phyloP scores from a whole-genome alignment of 768 basidiomycete genomes.

The Vararia minispora region DNA sequence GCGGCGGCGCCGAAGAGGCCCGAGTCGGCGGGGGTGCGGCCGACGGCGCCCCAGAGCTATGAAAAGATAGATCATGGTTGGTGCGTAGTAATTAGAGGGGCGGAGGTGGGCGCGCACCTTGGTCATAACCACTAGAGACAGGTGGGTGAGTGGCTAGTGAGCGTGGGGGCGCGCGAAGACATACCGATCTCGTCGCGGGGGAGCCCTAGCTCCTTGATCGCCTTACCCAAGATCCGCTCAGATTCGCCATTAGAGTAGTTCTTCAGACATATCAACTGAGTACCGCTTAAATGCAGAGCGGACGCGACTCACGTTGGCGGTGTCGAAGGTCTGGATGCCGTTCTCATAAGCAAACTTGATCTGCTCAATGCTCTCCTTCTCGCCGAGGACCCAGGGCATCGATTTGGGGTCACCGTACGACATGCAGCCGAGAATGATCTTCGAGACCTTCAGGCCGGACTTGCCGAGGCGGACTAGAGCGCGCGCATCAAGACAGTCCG shows the following conservation, averaged over 20 bases:
- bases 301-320: conserved; percentile 3
- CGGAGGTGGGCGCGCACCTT: conserved; percentile 17
- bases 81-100: too few species aligned
- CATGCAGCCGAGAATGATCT: conserved; percentile 1
- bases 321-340: conserved; percentile 20
- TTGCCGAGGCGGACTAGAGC: neutral
- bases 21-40: conserved; percentile 4
- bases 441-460: neutral
- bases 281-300: neutral
- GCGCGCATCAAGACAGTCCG: neutral
- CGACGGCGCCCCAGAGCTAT: conserved; percentile 10
- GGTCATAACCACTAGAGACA: conserved; percentile 30
- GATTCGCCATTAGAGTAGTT: conserved; percentile 19
- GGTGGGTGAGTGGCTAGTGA: too few species aligned
- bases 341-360: conserved; percentile 20
- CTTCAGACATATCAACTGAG: neutral
- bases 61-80: conserved; percentile 3
- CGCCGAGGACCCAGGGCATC: conserved; percentile 19
- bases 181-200: conserved; percentile 27
- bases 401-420: neutral
- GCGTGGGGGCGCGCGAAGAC: too few species aligned
- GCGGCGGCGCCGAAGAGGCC: conserved; percentile 5
- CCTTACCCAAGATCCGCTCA: conserved; percentile 25
- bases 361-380: conserved; percentile 20
- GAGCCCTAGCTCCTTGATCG: conserved; percentile 23